phyloP scores from a whole-genome alignment of 768 basidiomycete species.

The Cyclocybe aegerita region DNA sequence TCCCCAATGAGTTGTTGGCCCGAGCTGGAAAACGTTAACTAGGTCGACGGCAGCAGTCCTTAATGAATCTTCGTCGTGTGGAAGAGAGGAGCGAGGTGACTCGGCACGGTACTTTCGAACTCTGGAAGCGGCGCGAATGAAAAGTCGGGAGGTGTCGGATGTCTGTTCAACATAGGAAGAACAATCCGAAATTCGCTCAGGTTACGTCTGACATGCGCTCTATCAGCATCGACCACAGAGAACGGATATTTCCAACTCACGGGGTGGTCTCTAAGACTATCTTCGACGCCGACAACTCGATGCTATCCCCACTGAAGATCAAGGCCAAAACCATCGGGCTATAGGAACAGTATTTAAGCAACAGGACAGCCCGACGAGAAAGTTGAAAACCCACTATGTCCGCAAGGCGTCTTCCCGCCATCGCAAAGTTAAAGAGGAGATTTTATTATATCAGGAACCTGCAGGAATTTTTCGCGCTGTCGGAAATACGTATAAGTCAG shows the following conservation, averaged over 20 bases:
- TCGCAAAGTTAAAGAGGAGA: too few relatives aligned
- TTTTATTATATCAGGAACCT: too few relatives aligned
- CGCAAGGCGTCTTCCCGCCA: too few relatives aligned
- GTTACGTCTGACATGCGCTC: neutral
- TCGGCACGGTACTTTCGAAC: neutral
- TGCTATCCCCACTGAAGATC: constrained; percentile 1
- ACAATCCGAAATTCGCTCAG: neutral
- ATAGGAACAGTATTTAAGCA: too few relatives aligned
- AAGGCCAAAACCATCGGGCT: too few relatives aligned
- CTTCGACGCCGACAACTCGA: neutral
- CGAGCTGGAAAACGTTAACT: neutral
- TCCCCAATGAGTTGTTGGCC: constrained; percentile 42
- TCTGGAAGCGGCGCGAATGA: neutral
- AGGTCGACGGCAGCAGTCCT: neutral
- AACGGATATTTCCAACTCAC: neutral
- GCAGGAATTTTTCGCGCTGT: too few relatives aligned
- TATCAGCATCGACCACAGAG: neutral
- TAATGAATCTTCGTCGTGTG: neutral
- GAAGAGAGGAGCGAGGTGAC: neutral
- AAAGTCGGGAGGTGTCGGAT: neutral
- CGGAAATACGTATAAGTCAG: too few relatives aligned
- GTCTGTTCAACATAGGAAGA: constrained; percentile 2
- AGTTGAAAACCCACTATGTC: too few relatives aligned
- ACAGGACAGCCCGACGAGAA: too few relatives aligned
- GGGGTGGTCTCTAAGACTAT: neutral